phyloP scores from a whole-genome alignment of 148 eudicot species.

The Cornus suecica region DNA sequence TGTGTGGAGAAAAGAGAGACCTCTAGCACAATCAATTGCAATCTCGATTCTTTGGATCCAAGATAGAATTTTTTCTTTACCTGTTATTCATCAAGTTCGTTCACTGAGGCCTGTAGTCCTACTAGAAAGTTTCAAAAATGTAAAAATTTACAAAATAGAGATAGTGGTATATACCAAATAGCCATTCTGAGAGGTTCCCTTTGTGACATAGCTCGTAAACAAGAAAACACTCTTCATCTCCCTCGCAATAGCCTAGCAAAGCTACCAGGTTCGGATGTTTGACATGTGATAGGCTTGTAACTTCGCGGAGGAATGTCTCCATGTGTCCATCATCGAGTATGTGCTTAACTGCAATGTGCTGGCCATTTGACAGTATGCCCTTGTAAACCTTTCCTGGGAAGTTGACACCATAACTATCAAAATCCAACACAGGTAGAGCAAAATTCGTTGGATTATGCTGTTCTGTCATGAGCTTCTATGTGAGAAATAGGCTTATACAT shows the following conservation, averaged over 20 bases:
- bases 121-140: background rate
- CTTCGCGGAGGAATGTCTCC: conserved; percentile 52
- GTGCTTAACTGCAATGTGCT: conserved; percentile 47
- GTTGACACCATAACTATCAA: background rate
- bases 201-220: conserved; percentile 49
- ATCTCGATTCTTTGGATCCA: conserved; percentile 51
- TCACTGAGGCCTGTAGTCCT: background rate
- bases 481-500: no score
- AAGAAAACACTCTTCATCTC: conserved; percentile 43
- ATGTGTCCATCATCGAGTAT: conserved; percentile 41
- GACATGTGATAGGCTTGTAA: conserved; percentile 45
- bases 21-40: conserved; percentile 47
- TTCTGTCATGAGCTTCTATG: background rate
- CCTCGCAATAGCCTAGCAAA: conserved; percentile 46
- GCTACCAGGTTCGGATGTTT: conserved; percentile 50
- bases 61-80: conserved; percentile 32
- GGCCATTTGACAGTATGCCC: conserved; percentile 40
- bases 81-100: conserved; percentile 12
- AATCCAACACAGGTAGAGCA: background rate
- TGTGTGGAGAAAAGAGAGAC: conserved; percentile 50
- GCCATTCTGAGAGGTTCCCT: conserved; percentile 57
- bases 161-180: conserved; percentile 32
- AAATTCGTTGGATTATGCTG: background rate
- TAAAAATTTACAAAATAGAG: background rate
- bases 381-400: conserved; percentile 47